phyloP scores from a whole-genome alignment of 768 basidiomycete species.

The Russula olivacea region DNA sequence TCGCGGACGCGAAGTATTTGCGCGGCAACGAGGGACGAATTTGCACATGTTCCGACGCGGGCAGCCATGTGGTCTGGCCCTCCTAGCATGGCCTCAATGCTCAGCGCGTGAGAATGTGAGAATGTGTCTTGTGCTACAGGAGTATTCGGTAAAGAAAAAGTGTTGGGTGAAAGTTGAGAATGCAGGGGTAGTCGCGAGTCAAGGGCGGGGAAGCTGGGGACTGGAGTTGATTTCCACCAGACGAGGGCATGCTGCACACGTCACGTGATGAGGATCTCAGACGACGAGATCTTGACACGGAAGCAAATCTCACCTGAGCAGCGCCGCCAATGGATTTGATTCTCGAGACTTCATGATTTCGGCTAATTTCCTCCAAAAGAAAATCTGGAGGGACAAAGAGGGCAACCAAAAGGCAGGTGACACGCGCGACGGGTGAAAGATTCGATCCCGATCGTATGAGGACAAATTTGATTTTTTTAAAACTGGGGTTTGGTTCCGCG shows the following conservation, averaged over 20 bases:
- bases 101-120: conserved; percentile 69
- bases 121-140: conserved; percentile 77
- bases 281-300: conserved; percentile 3
- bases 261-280: conserved; percentile 17
- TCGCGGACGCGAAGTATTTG: conserved; percentile 77
- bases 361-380: conserved; percentile 66
- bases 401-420: not conserved
- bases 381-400: conserved; percentile 43
- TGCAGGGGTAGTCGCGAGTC: conserved; percentile 67
- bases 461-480: conserved; percentile 55
- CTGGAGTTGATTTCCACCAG: conserved; percentile 80
- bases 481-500: conserved; percentile 19
- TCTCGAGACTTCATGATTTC: conserved; percentile 62
- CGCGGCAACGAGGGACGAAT: conserved; percentile 63
- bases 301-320: conserved; percentile 48
- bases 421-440: not conserved
- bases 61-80: conserved; percentile 73
- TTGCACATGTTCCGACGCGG: conserved; percentile 68
- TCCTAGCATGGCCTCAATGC: conserved; percentile 68
- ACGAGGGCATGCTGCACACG: conserved; percentile 57
- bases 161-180: conserved; percentile 58
- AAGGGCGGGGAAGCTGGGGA: conserved; percentile 64
- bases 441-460: conserved; percentile 20
- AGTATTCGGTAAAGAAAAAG: conserved; percentile 67
- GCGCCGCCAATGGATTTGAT: conserved; percentile 74